Percentiles rank a stretch among this genome's conserved stretches.
Evolutionary conservation across 1,284 basidiomycete species (phyloP).

Genomic region (Takashimella koratensis): DNA sequence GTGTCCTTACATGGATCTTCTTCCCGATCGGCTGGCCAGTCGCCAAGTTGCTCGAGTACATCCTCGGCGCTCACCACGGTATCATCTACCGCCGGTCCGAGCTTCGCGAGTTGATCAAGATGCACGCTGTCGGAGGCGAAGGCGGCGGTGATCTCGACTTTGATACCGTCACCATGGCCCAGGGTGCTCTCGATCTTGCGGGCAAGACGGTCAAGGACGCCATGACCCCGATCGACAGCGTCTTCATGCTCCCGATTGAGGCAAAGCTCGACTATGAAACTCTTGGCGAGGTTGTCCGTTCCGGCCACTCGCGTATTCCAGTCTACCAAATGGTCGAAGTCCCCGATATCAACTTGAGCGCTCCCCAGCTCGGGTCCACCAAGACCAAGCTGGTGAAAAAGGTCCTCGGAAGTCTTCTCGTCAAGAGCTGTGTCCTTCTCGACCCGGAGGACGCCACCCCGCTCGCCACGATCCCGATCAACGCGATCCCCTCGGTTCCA

Average conservation of each 20-base stretch:
- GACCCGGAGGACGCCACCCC: slow-evolving; percentile 83
- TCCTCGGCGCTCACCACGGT: slow-evolving; percentile 64
- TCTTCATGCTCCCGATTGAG: slow-evolving; percentile 69
- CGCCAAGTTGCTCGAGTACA: slow-evolving; percentile 72
- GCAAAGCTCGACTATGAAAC: slow-evolving; percentile 74
- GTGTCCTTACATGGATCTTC: slow-evolving; percentile 61
- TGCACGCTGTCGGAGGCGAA: slow-evolving; percentile 59
- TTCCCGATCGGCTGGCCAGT: slow-evolving; percentile 75
- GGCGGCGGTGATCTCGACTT: slow-evolving; percentile 67
- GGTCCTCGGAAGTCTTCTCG: slow-evolving; percentile 74
- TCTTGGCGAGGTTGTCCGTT: slow-evolving; percentile 66
- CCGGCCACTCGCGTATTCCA: slow-evolving; percentile 65
- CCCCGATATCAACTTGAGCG: slow-evolving; percentile 46
- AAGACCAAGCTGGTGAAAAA: slow-evolving; percentile 60
- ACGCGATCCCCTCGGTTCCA: slow-evolving; percentile 79
- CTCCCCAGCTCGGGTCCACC: slow-evolving; percentile 24
- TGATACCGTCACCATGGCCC: slow-evolving; percentile 72
- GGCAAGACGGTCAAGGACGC: slow-evolving; percentile 63
- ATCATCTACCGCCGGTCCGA: slow-evolving; percentile 51
- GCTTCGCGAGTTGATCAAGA: slow-evolving; percentile 68
- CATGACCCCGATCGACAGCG: slow-evolving; percentile 76
- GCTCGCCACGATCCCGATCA: slow-evolving; percentile 70
- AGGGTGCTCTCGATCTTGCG: slow-evolving; percentile 68
- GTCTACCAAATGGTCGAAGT: slow-evolving; percentile 68
- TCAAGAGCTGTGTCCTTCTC: slow-evolving; percentile 79